A percentile compares a stretch with the other conserved stretches of the same genome.
phyloP scores from a whole-genome alignment of 164 flowering plant genomes.

The Warburgia ugandensis region DNA sequence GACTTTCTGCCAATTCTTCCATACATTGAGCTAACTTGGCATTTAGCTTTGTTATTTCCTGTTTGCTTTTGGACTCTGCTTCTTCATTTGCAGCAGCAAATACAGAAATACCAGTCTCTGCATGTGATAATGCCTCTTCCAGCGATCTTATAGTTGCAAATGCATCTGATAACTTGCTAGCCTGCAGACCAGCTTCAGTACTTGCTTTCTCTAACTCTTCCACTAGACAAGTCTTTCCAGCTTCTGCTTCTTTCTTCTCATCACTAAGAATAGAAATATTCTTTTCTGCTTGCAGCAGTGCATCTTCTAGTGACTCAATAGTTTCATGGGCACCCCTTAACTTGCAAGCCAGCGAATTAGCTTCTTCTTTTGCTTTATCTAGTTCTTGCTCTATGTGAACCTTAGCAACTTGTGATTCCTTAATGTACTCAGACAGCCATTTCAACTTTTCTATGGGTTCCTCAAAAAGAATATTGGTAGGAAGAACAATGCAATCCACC shows the following conservation, averaged over 20 bases:
- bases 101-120: conserved; percentile 36
- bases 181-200: conserved; percentile 35
- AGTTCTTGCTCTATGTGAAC: conserved; percentile 40
- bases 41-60: conserved; percentile 38
- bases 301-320: conserved; percentile 46
- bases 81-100: conserved; percentile 35
- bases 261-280: conserved; percentile 35
- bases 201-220: conserved; percentile 43
- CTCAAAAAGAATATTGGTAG: conserved; percentile 34
- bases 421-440: conserved; percentile 43
- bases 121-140: conserved; percentile 49
- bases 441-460: conserved; percentile 64
- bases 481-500: conserved; percentile 42
- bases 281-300: conserved; percentile 37
- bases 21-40: conserved; percentile 23
- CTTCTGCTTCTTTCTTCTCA: conserved; percentile 51
- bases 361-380: conserved; percentile 45
- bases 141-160: conserved; percentile 32
- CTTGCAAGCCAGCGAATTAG: conserved; percentile 25
- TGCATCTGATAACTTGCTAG: conserved; percentile 42
- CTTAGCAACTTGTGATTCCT: conserved; percentile 39
- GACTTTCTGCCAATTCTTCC: conserved; percentile 57
- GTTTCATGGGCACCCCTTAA: conserved; percentile 39
- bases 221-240: conserved; percentile 27
- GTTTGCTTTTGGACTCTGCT: conserved; percentile 32